Conservation (phyloP, 371 early-diverging fungal genomes). For the Mortierella sp. region DNA sequence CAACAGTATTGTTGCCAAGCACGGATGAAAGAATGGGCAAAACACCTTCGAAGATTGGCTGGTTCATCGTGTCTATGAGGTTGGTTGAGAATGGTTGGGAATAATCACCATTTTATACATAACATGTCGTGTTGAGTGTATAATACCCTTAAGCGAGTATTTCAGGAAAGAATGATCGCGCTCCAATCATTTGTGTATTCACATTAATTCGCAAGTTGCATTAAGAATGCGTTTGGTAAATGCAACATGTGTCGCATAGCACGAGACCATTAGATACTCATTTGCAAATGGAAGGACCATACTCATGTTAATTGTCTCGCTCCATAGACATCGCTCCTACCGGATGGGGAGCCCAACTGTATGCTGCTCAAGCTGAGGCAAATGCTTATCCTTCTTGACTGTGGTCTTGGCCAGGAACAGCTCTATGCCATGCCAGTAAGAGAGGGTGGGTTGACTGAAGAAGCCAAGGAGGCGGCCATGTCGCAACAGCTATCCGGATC, state of each 20-base stretch:
- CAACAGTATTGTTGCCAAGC: slow-evolving; percentile 43
- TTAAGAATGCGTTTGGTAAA: slow-evolving; percentile 42
- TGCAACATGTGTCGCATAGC: background rate
- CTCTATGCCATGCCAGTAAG: slow-evolving; percentile 52
- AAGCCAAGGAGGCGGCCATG: slow-evolving; percentile 11
- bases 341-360: slow-evolving; percentile 57
- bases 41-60: slow-evolving; percentile 32
- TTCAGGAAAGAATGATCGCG: background rate
- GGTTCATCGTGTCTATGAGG: slow-evolving; percentile 19
- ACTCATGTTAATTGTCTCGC: slow-evolving; percentile 4
- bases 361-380: slow-evolving; percentile 52
- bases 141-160: background rate
- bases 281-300: background rate
- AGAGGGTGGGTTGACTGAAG: slow-evolving; percentile 43
- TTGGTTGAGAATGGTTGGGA: background rate
- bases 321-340: slow-evolving; percentile 50
- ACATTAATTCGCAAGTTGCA: background rate
- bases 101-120: too few species aligned
- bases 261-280: background rate
- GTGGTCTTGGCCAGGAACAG: slow-evolving; percentile 52
- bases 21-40: slow-evolving; percentile 37
- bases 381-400: slow-evolving; percentile 56
- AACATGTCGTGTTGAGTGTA: too few species aligned
- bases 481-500: background rate
- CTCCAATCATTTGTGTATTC: background rate